phyloP scores from a whole-genome alignment of 352 stramenopile species.

The Peronospora destructor region DNA sequence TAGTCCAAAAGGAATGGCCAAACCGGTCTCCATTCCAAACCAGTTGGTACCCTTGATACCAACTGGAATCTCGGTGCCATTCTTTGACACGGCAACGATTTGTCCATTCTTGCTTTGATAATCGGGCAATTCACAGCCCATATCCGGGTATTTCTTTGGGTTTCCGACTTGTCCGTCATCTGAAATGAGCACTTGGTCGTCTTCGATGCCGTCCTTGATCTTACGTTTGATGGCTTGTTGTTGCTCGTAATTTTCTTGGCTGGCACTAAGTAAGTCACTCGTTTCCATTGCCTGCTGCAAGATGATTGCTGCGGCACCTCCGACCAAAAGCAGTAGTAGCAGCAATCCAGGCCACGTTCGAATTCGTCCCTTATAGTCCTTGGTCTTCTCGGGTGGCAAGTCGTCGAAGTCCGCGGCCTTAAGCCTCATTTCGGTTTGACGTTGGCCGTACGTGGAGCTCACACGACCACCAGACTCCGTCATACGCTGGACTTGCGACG shows the following conservation, averaged over 20 bases:
- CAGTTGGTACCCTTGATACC: slow-evolving; percentile 63
- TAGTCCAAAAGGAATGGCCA: slow-evolving; percentile 51
- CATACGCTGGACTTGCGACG: slow-evolving; percentile 13
- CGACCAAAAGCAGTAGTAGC: slow-evolving; percentile 38
- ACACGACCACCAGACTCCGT: slow-evolving; percentile 23
- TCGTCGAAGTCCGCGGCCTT: slow-evolving; percentile 37
- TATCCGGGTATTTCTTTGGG: slow-evolving; percentile 43
- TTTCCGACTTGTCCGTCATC: slow-evolving; percentile 52
- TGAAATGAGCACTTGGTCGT: slow-evolving; percentile 35
- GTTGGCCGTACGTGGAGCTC: slow-evolving; percentile 15
- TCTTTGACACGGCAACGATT: slow-evolving; percentile 38
- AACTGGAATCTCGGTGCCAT: slow-evolving; percentile 50
- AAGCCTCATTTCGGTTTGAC: slow-evolving; percentile 55
- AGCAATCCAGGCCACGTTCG: slow-evolving; percentile 53
- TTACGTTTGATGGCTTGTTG: slow-evolving; percentile 21
- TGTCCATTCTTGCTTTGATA: slow-evolving; percentile 56
- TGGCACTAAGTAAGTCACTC: slow-evolving; percentile 19
- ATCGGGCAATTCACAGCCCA: slow-evolving; percentile 44
- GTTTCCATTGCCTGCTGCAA: slow-evolving; percentile 30
- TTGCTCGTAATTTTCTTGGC: slow-evolving; percentile 25
- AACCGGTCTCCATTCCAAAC: slow-evolving; percentile 69
- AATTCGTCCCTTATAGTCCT: slow-evolving; percentile 70
- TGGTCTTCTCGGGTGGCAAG: slow-evolving; percentile 31
- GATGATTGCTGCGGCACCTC: slow-evolving; percentile 33
- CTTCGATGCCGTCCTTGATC: slow-evolving; percentile 36